Base-by-base conservation (phyloP, 805 yeast genomes). In the Candida caryicola region DNA sequence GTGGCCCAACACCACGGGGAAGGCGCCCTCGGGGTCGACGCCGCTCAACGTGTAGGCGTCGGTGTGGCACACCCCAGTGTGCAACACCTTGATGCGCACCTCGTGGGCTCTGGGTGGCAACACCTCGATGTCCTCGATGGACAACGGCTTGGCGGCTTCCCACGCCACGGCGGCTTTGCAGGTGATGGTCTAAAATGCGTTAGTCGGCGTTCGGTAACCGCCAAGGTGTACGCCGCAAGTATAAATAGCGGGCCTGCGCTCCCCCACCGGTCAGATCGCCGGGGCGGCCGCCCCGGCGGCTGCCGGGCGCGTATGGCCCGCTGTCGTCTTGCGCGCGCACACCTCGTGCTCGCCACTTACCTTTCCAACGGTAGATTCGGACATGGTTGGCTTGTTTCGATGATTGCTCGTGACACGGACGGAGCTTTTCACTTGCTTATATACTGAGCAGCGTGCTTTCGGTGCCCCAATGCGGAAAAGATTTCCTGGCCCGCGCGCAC, bases 131-230 rank as follows among this genome's bases (percentile, higher is more conserved):
- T 85, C 85, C 68, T 93, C 99, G 42, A 93, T 76, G 29, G 80
- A 55, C 53, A 93, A 75, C 41, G 87, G 87, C 60, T 85, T 79
- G 33, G 82, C 87, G 19, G 98, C 93, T 61, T 84, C 95, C 91
- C 98, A 91, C 50, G 98, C 96, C 55, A 93, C 87, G 34, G 99
- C 99, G 42, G 99, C 99, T 59, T 80, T 76, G 72, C 98, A 93
- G 33, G 80, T 79, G 58, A 90, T 89, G 46, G 79, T 71, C 76
- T 71, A 33, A 31, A 29, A 13, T 6, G 57, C n/a, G n/a, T n/a
- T n/a, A n/a, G n/a, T n/a, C n/a, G n/a, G n/a, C n/a, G n/a, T n/a
- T n/a, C n/a, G n/a, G 52, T 31, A 29, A 35, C 35, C 30, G 29
- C 33, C 27, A 26, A 25, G 38, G 38, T 35, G 13, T 5, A 19